Percentiles rank a stretch among this genome's conserved stretches.
Evolutionary conservation across 2,329 filamentous ascomycete species (phyloP).

Genomic region (Fusarium luffae): DNA sequence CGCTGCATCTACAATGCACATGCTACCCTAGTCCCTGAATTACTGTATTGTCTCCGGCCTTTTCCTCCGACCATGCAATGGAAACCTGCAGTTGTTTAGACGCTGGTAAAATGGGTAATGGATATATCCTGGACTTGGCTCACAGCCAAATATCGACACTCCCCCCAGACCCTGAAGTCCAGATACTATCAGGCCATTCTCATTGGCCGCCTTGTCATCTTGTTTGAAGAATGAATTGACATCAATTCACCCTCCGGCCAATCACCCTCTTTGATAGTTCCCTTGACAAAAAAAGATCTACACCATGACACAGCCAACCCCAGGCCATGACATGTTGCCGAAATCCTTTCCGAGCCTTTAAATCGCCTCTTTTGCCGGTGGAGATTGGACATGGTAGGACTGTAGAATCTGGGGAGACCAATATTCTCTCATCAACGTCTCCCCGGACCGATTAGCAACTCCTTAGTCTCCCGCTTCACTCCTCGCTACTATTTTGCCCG

Average conservation of each 20-base stretch:
- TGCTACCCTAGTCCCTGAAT: constrained; percentile 20
- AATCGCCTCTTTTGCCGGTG: neutral
- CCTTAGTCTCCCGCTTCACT: constrained; percentile 26
- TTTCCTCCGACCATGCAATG: constrained; percentile 25
- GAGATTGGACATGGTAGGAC: constrained; percentile 3
- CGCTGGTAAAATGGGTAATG: neutral
- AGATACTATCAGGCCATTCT: constrained; percentile 41
- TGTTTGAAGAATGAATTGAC: constrained; percentile 48
- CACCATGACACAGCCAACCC: constrained; percentile 14
- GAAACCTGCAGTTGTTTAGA: constrained; percentile 16
- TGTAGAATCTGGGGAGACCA: constrained; percentile 35
- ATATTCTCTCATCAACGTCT: constrained; percentile 7
- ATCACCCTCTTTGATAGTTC: constrained; percentile 23
- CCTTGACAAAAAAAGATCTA: constrained; percentile 29
- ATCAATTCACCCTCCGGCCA: constrained; percentile 39
- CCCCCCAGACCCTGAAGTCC: constrained; percentile 30
- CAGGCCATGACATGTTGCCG: constrained; percentile 26
- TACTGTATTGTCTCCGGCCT: constrained; percentile 9
- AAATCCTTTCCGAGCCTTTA: constrained; percentile 20
- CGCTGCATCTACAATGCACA: constrained; percentile 18
- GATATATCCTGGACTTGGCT: constrained; percentile 20
- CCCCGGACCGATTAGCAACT: constrained; percentile 34
- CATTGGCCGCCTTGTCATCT: constrained; percentile 45
- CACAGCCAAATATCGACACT: constrained; percentile 34
- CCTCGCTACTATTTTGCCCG: constrained; percentile 22